phyloP scores from a whole-genome alignment of 345 rosid species.

The Euclidium syriacum region DNA sequence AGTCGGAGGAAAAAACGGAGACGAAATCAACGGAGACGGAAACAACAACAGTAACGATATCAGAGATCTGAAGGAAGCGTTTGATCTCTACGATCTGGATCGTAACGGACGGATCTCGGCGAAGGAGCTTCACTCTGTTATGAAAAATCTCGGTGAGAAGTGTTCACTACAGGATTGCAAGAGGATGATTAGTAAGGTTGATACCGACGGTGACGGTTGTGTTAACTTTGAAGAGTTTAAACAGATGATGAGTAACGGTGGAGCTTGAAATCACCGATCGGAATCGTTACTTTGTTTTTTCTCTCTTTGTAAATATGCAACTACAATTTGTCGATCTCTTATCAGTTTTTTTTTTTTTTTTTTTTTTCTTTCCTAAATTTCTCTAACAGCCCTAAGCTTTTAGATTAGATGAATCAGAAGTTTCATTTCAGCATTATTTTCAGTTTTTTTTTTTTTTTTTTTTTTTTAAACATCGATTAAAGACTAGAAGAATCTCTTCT shows the following conservation, averaged over 20 bases:
- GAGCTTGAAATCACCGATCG: not conserved
- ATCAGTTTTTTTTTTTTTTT: too few relatives aligned
- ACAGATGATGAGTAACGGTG: constrained; percentile 59
- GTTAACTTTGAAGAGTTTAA: constrained; percentile 88
- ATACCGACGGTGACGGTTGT: constrained; percentile 75
- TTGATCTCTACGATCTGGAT: constrained; percentile 68
- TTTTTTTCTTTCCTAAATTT: too few relatives aligned
- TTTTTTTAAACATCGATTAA: not conserved
- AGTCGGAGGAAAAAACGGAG: not conserved
- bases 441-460: too few relatives aligned
- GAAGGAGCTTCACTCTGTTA: constrained; percentile 56
- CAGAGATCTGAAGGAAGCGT: constrained; percentile 70
- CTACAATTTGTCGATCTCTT: too few relatives aligned
- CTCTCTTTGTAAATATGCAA: not conserved
- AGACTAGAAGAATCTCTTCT: not conserved
- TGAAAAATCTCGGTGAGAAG: constrained; percentile 72
- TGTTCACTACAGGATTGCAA: constrained; percentile 50
- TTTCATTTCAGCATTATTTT: too few relatives aligned
- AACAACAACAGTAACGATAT: not conserved
- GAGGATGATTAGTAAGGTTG: constrained; percentile 77
- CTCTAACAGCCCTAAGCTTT: too few relatives aligned
- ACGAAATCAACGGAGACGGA: too few relatives aligned
- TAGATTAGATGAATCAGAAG: too few relatives aligned
- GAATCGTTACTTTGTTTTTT: not conserved
- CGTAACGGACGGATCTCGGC: constrained; percentile 70